A percentile compares a stretch with the other conserved stretches of the same genome.
Conservation (phyloP, 1,284 basidiomycete species). For the Hemileia vastatrix region DNA sequence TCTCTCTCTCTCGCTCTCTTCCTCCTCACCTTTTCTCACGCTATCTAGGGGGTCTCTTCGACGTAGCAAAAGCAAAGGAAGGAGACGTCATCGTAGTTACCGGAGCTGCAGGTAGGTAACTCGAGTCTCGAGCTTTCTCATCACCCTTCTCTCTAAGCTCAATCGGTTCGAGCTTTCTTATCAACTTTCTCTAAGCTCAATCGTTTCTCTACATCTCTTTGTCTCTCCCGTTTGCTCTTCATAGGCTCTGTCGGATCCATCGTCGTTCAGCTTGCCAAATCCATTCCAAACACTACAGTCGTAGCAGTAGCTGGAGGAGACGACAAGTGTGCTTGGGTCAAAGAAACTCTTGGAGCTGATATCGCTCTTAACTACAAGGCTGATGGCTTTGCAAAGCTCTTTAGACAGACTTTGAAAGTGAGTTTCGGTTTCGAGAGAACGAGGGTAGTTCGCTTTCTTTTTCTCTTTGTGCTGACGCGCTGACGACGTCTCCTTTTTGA, state of each 20-base stretch:
- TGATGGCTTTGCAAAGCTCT: not conserved
- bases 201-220: not conserved
- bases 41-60: constrained; percentile 6
- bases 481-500: no score
- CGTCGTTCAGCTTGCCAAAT: constrained; percentile 25
- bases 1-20: no score
- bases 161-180: not conserved
- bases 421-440: no score
- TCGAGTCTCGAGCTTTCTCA: not conserved
- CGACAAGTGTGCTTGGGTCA: not conserved
- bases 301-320: not conserved
- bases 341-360: not conserved
- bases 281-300: not conserved
- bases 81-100: constrained; percentile 36
- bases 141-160: not conserved
- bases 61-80: constrained; percentile 31
- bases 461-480: no score
- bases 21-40: no score
- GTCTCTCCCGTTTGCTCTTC: not conserved
- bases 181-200: no score
- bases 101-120: constrained; percentile 26
- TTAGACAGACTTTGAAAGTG: not conserved
- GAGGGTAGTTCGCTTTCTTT: no score
- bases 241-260: constrained; percentile 31
- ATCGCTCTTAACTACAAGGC: not conserved